A percentile compares a stretch with the other conserved stretches of the same genome.
Evolutionary conservation across 2,329 filamentous ascomycete species (phyloP).

Genomic region (Cadophora sp.): DNA sequence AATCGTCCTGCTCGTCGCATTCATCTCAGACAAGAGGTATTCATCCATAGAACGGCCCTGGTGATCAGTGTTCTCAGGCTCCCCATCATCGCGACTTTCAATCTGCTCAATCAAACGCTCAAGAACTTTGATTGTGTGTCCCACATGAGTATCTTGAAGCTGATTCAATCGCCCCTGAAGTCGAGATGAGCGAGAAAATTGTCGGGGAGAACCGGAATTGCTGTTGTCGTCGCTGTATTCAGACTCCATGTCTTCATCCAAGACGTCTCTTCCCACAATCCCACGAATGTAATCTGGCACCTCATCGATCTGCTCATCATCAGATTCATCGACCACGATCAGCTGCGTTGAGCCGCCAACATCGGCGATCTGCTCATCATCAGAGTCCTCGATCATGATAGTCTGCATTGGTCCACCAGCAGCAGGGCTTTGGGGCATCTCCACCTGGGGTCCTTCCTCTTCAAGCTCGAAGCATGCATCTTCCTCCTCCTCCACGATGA

Average conservation of each 20-base stretch:
- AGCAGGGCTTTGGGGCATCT: slow-evolving; percentile 12
- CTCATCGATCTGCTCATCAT: slow-evolving; percentile 12
- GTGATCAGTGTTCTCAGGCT: not conserved
- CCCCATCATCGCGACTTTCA: not conserved
- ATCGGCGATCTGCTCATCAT: too few species aligned
- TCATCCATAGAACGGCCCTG: not conserved
- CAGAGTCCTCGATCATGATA: too few species aligned
- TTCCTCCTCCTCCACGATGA: slow-evolving; percentile 5
- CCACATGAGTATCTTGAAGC: slow-evolving; percentile 10
- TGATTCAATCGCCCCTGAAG: slow-evolving; percentile 11
- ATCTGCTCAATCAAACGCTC: slow-evolving; percentile 3
- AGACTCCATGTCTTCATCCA: slow-evolving; percentile 8
- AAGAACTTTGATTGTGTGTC: not conserved
- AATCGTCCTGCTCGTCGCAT: slow-evolving; percentile 1
- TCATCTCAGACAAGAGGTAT: slow-evolving; percentile 4
- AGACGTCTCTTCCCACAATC: slow-evolving; percentile 3
- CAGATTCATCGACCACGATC: slow-evolving; percentile 11
- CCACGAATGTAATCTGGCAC: slow-evolving; percentile 9
- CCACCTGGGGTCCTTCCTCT: not conserved
- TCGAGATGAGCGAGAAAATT: slow-evolving; percentile 12
- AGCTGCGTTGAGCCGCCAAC: too few species aligned
- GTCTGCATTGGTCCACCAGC: slow-evolving; percentile 4
- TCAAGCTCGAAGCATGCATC: slow-evolving; percentile 8
- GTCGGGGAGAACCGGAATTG: slow-evolving; percentile 1
- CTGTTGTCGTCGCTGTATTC: slow-evolving; percentile 4